Base-by-base conservation (phyloP, 768 basidiomycete genomes). In the Amanita polypyramis region DNA sequence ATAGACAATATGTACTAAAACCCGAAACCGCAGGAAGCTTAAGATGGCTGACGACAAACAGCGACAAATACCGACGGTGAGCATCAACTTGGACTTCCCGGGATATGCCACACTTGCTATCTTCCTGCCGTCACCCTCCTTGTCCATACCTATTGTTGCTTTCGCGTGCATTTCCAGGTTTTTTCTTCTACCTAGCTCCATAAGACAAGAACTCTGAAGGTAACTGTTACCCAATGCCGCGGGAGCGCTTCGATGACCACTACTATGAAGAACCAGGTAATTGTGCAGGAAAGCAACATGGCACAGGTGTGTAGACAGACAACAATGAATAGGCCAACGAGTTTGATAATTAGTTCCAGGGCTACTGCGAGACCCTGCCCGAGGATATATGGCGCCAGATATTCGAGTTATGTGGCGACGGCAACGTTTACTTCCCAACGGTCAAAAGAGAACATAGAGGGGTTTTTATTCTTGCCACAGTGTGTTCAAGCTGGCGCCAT, bases 1-100 rank as follows among this genome's bases (percentile, higher is more conserved):
- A 78, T 77, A 67, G 67, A 69, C 53, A 60, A 47, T 55, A 52
- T 59, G 57, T 57, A 58, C 54, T 61, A 62, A 66, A 63, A 68
- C 58, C 40, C 40, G 23, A 41, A 27, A 25, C 15, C 7, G 25
- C n/a, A n/a, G n/a, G n/a, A n/a, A n/a, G n/a, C n/a, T n/a, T n/a
- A n/a, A n/a, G n/a, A n/a, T n/a, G 11, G 21, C 10, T 40, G 10
- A 23, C 27, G 25, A 27, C 40, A 42, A 42, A 39, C 11, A 39
- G 7, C 20, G 20, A 20, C 37, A 19, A 37, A 41, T 23, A 19
- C 6, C 25, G 25, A 27, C 7, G 25, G 25, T 27, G 25, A 27
- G 25, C 3, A 7, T 27, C 36, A 37, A 37, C 36, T 6, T 15
- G 36, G 4, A 20, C 4, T n/a, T 37, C 36, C 36, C 36, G 19